Evolutionary conservation across 441 rosid species (phyloP).

Genomic region (Populus hybrid): DNA sequence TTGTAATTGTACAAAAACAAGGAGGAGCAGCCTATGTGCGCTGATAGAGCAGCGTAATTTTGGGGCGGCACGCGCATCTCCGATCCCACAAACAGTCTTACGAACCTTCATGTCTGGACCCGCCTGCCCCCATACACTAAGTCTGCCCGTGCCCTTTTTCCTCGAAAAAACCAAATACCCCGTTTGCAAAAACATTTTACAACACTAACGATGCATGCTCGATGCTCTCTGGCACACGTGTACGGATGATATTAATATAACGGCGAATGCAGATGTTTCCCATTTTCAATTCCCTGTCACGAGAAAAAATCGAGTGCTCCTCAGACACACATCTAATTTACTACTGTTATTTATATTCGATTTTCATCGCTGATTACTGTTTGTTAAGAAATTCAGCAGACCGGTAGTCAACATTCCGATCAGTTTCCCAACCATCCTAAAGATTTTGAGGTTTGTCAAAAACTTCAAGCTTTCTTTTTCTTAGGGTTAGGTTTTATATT

Average conservation of each 20-base stretch:
- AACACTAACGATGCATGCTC: conserved; percentile 32
- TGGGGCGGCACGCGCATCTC: too few species aligned
- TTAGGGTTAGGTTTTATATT: conserved; percentile 9
- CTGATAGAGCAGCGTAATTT: too few species aligned
- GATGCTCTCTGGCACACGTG: conserved; percentile 27
- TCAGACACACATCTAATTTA: conserved; percentile 5
- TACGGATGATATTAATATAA: conserved; percentile 25
- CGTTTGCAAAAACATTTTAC: not conserved
- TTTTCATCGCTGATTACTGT: conserved; percentile 24
- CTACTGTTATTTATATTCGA: not conserved
- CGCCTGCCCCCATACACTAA: not conserved
- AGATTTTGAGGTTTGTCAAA: conserved; percentile 22
- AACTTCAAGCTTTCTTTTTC: not conserved
- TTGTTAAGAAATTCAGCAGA: not conserved
- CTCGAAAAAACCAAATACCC: not conserved
- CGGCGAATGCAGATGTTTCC: conserved; percentile 27
- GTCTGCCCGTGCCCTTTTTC: too few species aligned
- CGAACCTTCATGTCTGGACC: not conserved
- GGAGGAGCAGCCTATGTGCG: too few species aligned
- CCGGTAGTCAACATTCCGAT: conserved; percentile 19
- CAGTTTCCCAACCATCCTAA: conserved; percentile 22
- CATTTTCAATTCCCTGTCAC: conserved; percentile 10
- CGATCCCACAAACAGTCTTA: not conserved
- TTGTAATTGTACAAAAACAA: too few species aligned
- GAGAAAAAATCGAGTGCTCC: conserved; percentile 53